phyloP scores from a whole-genome alignment of 352 stramenopile genomes.

The Phytophthora agathidicida region DNA sequence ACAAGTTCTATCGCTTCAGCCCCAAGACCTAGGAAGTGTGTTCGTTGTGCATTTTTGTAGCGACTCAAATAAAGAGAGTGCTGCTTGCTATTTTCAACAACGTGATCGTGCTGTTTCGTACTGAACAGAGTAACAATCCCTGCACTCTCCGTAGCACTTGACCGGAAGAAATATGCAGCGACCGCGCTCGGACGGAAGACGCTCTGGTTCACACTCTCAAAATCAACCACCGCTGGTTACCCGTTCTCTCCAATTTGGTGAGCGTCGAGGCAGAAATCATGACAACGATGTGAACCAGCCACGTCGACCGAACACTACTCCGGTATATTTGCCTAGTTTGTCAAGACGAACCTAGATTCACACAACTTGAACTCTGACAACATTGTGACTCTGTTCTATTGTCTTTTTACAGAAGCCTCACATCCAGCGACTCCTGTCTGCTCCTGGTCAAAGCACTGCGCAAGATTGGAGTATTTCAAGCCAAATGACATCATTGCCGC shows the following conservation, averaged over 20 bases:
- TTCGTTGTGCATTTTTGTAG: no score
- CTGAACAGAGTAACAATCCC: no score
- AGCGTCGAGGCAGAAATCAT: not conserved
- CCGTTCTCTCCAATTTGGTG: constrained; percentile 26
- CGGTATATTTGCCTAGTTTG: constrained; percentile 21
- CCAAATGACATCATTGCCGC: constrained; percentile 1
- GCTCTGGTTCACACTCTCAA: not conserved
- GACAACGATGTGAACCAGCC: constrained; percentile 7
- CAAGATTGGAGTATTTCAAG: constrained; percentile 3
- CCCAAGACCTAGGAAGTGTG: no score
- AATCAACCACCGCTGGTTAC: constrained; percentile 8
- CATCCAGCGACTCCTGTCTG: constrained; percentile 42
- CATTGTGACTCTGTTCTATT: not conserved
- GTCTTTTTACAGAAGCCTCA: constrained; percentile 43
- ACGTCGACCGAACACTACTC: constrained; percentile 44
- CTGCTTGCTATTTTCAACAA: no score
- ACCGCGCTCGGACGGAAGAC: constrained; percentile 17
- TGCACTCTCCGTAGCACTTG: no score
- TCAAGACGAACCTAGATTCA: no score
- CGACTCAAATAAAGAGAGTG: no score
- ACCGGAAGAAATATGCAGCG: constrained; percentile 27
- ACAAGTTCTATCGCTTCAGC: constrained; percentile 1
- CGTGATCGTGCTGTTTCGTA: no score
- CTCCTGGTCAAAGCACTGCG: constrained; percentile 29
- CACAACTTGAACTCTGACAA: not conserved